Evolutionary conservation across 108 stramenopile species (phyloP), one percentile per base, ranked within the genome.

Genomic region (Conticribra guillardii): DNA sequence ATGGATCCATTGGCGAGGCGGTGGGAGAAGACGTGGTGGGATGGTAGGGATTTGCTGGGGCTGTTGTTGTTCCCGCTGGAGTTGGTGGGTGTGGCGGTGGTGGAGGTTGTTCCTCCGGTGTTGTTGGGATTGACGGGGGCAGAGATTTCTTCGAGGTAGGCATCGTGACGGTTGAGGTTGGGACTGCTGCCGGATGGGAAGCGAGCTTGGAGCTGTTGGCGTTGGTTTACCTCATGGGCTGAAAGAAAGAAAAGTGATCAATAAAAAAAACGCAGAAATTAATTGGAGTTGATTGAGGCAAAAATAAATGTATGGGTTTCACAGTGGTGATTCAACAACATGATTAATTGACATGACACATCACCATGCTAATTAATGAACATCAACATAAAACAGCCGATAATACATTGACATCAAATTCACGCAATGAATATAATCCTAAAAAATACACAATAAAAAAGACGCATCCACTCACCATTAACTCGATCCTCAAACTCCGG

Each of bases 401-500:
- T n/a, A n/a, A n/a, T n/a, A n/a, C n/a, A n/a, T n/a, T n/a, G n/a
- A n/a, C n/a, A n/a, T n/a, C n/a, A n/a, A n/a, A n/a, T n/a, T n/a
- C n/a, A n/a, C n/a, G n/a, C n/a, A n/a, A n/a, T n/a, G n/a, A n/a
- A 11, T 41, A 41, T 11, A 41, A 41, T 41, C 37, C 8, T 41
- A 9, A 41, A 41, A 9, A 41, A 41, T 41, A 41, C 11, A 11
- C 11, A 11, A 41, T 41, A 41, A 41, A 41, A 51, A 4, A 19
- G 18, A 17, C 4, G 4, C 9, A 51, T 4, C 4, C 19, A 17
- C 19, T 55, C 14, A 0, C 48, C 69, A 47, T 78, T 72, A 54
- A 4, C 26, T 24, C 27, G 21, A 60, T 80, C 79, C 54, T 80
- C 79, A 34, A 74, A 74, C n/a, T 74, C 73, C 1, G 79, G 79